Evolutionary conservation across 2,329 filamentous ascomycete species (phyloP).

Genomic region (Fusarium camptoceras): DNA sequence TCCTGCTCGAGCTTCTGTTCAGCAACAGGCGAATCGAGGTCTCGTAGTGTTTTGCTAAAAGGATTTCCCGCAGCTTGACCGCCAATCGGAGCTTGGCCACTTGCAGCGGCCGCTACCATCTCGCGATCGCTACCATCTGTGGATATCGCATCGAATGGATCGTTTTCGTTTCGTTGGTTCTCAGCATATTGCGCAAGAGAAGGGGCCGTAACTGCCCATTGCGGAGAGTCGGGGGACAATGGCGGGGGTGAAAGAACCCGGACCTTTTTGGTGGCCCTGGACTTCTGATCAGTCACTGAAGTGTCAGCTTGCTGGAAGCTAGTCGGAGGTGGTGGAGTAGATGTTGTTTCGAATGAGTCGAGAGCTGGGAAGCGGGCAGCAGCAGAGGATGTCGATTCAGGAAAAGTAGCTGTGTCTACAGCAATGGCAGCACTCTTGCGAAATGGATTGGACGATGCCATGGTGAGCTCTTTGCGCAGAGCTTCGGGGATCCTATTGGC

Average conservation of each 20-base stretch:
- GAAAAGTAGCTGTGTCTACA: constrained; percentile 34
- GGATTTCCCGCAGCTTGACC: constrained; percentile 52
- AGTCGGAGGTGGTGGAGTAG: constrained; percentile 44
- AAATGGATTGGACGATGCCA: constrained; percentile 63
- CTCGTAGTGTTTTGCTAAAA: constrained; percentile 67
- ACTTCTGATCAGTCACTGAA: constrained; percentile 53
- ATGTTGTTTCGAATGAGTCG: constrained; percentile 47
- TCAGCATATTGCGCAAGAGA: constrained; percentile 48
- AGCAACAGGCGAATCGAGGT: constrained; percentile 57
- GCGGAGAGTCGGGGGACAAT: constrained; percentile 65
- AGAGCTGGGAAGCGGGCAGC: constrained; percentile 45
- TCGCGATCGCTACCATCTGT: constrained; percentile 48
- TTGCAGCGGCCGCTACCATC: constrained; percentile 39
- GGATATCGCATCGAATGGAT: constrained; percentile 51
- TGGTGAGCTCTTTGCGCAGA: constrained; percentile 24
- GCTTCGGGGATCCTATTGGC: constrained; percentile 18
- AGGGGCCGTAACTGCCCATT: constrained; percentile 50
- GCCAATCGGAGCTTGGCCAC: constrained; percentile 40
- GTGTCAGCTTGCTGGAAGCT: constrained; percentile 45
- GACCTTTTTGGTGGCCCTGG: constrained; percentile 74
- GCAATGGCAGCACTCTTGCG: constrained; percentile 56
- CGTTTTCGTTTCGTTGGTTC: constrained; percentile 41
- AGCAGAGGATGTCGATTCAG: constrained; percentile 17
- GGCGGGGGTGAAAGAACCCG: constrained; percentile 74
- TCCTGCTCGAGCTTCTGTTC: constrained; percentile 50